Conservation (phyloP, 345 rosid species). For the Gossypium turneri region DNA sequence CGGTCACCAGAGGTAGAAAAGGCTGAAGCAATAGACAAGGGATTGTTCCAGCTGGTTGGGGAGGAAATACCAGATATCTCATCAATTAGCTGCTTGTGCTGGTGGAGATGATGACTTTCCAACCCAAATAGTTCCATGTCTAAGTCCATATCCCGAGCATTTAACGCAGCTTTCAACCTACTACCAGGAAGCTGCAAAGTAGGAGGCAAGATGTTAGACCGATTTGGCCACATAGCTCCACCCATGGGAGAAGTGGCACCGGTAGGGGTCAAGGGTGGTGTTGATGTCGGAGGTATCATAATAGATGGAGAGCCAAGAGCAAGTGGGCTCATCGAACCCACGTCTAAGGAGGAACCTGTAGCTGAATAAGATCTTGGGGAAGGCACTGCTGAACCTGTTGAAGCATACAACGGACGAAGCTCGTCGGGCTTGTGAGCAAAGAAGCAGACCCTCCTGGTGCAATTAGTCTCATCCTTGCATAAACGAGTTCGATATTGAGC, state of each 20-base stretch:
- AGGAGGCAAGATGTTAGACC: constrained; percentile 47
- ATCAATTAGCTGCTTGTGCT: constrained; percentile 44
- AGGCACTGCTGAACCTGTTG: constrained; percentile 84
- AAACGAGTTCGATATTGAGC: constrained; percentile 89
- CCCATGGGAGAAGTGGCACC: constrained; percentile 51
- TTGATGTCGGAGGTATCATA: constrained; percentile 45
- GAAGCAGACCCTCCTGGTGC: constrained; percentile 80
- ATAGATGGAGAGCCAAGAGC: constrained; percentile 55
- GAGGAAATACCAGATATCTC: constrained; percentile 54
- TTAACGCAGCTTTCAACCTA: constrained; percentile 58
- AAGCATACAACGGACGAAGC: constrained; percentile 81
- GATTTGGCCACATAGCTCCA: constrained; percentile 52
- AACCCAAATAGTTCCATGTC: constrained; percentile 42
- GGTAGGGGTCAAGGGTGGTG: constrained; percentile 70
- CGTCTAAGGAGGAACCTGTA: constrained; percentile 47
- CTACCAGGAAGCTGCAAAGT: constrained; percentile 78
- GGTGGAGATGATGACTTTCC: constrained; percentile 30
- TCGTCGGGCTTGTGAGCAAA: constrained; percentile 88
- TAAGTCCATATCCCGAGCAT: constrained; percentile 66
- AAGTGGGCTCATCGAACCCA: constrained; percentile 60
- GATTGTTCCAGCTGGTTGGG: constrained; percentile 60
- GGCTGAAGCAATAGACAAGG: constrained; percentile 32
- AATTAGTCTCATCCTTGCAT: constrained; percentile 80
- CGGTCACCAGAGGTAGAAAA: constrained; percentile 39
- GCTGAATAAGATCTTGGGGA: constrained; percentile 68